These are phyloP conservation scores for Eimeria praecox DNA, from an alignment of 169 alveolate genomes.

Conservation along the genomic window DNA sequence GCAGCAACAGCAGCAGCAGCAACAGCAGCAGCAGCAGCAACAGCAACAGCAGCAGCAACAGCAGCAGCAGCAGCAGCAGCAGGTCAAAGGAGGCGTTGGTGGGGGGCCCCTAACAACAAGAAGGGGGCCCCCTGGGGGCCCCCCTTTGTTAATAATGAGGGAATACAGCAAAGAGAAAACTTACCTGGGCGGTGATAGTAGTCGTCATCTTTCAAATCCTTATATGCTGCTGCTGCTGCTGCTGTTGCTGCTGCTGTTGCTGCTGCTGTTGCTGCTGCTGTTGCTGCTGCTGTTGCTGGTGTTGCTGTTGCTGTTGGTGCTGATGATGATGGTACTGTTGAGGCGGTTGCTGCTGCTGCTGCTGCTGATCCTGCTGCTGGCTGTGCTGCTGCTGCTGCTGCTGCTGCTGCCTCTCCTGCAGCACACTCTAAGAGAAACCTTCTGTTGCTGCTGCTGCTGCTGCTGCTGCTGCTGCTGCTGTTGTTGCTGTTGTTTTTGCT, in stretches of 20 bases:
- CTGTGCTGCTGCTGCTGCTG: too few relatives aligned
- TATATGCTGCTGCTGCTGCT: constrained; percentile 35
- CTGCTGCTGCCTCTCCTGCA: too few relatives aligned
- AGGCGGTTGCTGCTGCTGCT: too few relatives aligned
- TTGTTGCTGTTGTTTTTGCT: constrained; percentile 11
- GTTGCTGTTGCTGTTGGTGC: background rate
- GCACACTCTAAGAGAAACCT: too few relatives aligned
- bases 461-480: constrained; percentile 44
- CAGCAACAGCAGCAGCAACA: background rate
- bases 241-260: constrained; percentile 46
- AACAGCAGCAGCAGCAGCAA: constrained; percentile 58
- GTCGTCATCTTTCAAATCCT: background rate
- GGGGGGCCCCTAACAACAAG: background rate
- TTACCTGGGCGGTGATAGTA: constrained; percentile 40
- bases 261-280: constrained; percentile 16
- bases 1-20: background rate
- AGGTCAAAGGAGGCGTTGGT: background rate
- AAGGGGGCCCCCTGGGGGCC: constrained; percentile 1
- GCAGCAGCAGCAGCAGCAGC: background rate
- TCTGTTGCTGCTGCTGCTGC: constrained; percentile 43
- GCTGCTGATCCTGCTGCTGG: too few relatives aligned
- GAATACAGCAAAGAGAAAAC: background rate
- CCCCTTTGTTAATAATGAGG: background rate
- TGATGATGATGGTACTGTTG: too few relatives aligned
- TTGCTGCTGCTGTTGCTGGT: constrained; percentile 28